phyloP scores from a whole-genome alignment of 2,329 filamentous ascomycete genomes.

The Botrytis porri region DNA sequence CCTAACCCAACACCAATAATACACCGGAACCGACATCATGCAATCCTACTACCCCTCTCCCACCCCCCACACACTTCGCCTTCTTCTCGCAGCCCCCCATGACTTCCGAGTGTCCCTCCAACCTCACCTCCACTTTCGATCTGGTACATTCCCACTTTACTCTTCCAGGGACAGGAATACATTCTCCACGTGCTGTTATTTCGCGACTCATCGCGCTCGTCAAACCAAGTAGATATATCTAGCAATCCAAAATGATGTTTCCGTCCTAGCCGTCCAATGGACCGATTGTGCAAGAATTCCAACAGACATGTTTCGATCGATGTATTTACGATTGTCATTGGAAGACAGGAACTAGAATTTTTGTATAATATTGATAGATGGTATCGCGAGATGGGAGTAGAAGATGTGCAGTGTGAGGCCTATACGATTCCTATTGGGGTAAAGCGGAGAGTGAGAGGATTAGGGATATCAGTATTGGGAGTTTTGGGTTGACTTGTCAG shows the following conservation, averaged over 20 bases:
- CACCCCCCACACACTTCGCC: neutral
- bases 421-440: neutral
- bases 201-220: neutral
- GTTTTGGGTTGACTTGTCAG: neutral
- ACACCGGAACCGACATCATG: neutral
- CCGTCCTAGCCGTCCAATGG: neutral
- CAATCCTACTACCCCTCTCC: neutral
- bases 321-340: neutral
- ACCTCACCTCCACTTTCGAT: neutral
- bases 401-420: neutral
- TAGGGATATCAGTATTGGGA: neutral
- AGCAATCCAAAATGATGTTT: neutral
- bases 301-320: neutral
- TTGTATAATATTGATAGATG: neutral
- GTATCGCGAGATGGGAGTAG: neutral
- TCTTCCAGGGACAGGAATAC: neutral
- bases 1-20: neutral
- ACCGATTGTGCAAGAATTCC: neutral
- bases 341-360: too few species aligned
- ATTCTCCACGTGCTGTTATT: neutral
- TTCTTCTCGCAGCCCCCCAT: neutral
- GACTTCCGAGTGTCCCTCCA: neutral
- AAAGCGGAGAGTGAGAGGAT: neutral
- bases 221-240: neutral
- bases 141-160: neutral